These are phyloP conservation scores for Populus tremula DNA, from an alignment of 345 rosid genomes.

Conservation along the genomic window DNA sequence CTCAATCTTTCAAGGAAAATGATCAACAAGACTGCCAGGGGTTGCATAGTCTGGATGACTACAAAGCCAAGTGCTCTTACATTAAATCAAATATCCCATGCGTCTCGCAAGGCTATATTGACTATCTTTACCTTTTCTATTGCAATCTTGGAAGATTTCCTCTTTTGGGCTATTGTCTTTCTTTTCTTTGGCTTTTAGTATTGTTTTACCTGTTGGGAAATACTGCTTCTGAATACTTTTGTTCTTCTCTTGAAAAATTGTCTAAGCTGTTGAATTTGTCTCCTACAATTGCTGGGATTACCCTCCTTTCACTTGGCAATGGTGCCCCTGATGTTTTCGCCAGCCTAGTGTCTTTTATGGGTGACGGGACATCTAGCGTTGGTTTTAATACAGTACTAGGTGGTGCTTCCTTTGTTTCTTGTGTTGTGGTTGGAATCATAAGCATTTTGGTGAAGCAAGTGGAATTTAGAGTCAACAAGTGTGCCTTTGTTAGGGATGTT, in stretches of 20 bases:
- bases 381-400: slow-evolving; percentile 75
- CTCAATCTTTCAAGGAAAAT: slow-evolving; percentile 20
- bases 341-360: slow-evolving; percentile 66
- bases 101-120: slow-evolving; percentile 59
- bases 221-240: slow-evolving; percentile 90
- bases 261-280: slow-evolving; percentile 64
- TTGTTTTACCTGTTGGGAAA: slow-evolving; percentile 78
- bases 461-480: slow-evolving; percentile 39
- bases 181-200: slow-evolving; percentile 64
- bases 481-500: slow-evolving; percentile 67
- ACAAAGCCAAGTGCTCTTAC: slow-evolving; percentile 37
- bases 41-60: slow-evolving; percentile 36
- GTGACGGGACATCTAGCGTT: slow-evolving; percentile 47
- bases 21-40: slow-evolving; percentile 30
- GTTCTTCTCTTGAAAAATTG: slow-evolving; percentile 71
- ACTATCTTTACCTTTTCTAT: slow-evolving; percentile 66
- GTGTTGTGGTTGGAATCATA: slow-evolving; percentile 76
- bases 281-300: slow-evolving; percentile 84
- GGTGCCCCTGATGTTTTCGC: slow-evolving; percentile 91
- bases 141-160: slow-evolving; percentile 58
- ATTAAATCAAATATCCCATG: slow-evolving; percentile 38
- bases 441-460: slow-evolving; percentile 41
- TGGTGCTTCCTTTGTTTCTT: slow-evolving; percentile 70
- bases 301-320: slow-evolving; percentile 88
- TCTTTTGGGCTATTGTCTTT: slow-evolving; percentile 46